These are phyloP conservation scores for Annulohypoxylon nitens DNA, from an alignment of 495 filamentous ascomycete genomes.

Conservation along the genomic window DNA sequence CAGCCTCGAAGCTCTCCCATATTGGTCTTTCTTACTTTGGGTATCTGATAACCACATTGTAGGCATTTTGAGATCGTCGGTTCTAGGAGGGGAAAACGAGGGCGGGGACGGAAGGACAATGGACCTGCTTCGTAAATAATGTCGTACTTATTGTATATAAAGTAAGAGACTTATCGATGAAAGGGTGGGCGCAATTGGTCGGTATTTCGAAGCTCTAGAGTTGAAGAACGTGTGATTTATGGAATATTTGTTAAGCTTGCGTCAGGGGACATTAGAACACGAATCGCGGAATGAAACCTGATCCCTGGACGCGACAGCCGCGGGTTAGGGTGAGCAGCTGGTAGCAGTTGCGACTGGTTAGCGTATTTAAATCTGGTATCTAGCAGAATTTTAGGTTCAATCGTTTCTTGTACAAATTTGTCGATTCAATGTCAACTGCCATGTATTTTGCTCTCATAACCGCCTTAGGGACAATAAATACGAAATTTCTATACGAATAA, in stretches of 20 bases:
- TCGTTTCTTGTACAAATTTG: neutral
- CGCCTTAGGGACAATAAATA: neutral
- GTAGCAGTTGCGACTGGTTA: conserved; percentile 45
- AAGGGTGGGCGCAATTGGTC: conserved; percentile 22
- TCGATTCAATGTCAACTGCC: no score
- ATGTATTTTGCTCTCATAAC: no score
- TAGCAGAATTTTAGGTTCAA: conserved; percentile 8
- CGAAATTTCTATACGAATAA: neutral
- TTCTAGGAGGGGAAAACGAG: conserved; percentile 2
- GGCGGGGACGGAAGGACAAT: neutral
- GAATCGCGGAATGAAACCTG: conserved; percentile 42
- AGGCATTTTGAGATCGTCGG: conserved; percentile 58
- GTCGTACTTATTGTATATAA: neutral
- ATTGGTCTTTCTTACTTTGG: conserved; percentile 76
- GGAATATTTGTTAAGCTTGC: conserved; percentile 19
- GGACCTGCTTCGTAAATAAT: neutral
- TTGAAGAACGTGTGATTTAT: conserved; percentile 6
- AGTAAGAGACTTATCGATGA: neutral
- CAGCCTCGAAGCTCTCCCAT: neutral
- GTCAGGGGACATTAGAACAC: conserved; percentile 35
- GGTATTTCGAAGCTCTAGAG: conserved; percentile 8
- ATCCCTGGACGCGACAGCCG: conserved; percentile 20
- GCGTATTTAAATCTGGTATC: conserved; percentile 4
- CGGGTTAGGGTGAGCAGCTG: conserved; percentile 62
- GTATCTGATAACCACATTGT: conserved; percentile 95